These are phyloP conservation scores for Colletotrichum paranaense DNA, from an alignment of 2,329 filamentous ascomycete genomes.

Conservation along the genomic window DNA sequence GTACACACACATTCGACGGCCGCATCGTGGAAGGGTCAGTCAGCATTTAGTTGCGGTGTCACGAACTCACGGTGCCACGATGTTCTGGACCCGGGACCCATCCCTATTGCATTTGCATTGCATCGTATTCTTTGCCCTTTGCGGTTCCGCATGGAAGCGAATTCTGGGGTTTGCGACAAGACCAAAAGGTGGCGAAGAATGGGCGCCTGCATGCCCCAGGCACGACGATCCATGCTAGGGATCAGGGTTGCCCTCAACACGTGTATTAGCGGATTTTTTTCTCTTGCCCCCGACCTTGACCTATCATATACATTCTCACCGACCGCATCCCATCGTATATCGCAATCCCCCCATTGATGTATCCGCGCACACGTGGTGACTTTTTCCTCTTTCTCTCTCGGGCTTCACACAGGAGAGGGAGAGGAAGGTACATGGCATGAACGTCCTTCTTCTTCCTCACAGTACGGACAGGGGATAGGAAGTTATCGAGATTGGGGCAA, in stretches of 20 bases:
- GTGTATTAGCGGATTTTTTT: not conserved
- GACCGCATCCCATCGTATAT: slow-evolving; percentile 2
- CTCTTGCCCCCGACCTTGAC: not conserved
- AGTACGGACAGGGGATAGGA: not conserved
- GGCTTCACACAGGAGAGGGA: not conserved
- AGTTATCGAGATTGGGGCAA: not conserved
- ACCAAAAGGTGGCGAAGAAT: slow-evolving; percentile 15
- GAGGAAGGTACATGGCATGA: not conserved
- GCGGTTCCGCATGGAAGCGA: not conserved
- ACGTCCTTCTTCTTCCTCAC: not conserved
- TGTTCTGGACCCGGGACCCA: not conserved
- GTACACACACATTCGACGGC: not conserved
- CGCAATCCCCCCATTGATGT: not conserved
- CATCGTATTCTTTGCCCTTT: not conserved
- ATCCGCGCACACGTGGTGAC: not conserved
- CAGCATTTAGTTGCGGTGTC: not conserved
- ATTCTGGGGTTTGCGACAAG: not conserved
- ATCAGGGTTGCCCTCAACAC: not conserved
- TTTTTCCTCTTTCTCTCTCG: not conserved
- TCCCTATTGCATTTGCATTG: not conserved
- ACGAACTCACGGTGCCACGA: not conserved
- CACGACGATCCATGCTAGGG: slow-evolving; percentile 3
- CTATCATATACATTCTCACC: slow-evolving; percentile 11
- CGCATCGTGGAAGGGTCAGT: not conserved
- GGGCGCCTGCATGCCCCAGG: not conserved